Conservation (phyloP, 768 basidiomycete genomes). For the Pleurotus pulmonarius region DNA sequence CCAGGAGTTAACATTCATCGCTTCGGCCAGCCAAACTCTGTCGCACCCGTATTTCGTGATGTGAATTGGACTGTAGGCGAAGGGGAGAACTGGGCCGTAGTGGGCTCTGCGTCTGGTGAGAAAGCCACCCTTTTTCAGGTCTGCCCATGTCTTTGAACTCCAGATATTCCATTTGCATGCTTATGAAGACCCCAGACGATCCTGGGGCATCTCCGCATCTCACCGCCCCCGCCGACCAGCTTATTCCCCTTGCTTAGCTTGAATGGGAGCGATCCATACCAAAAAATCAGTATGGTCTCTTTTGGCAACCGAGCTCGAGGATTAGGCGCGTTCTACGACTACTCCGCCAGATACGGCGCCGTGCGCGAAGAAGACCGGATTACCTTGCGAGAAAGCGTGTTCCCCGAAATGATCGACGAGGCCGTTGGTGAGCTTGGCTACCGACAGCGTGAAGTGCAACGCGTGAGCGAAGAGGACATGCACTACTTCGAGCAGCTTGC, state of each 20-base stretch:
- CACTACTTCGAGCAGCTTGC: conserved; percentile 51
- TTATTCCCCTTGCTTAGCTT: conserved; percentile 56
- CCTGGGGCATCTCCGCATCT: conserved; percentile 66
- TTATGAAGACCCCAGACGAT: conserved; percentile 44
- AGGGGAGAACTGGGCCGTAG: conserved; percentile 72
- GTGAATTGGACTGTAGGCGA: conserved; percentile 58
- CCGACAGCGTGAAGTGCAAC: conserved; percentile 15
- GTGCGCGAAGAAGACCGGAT: conserved; percentile 79
- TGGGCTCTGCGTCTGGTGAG: conserved; percentile 61
- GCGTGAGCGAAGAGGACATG: conserved; percentile 21
- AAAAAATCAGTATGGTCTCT: conserved; percentile 53
- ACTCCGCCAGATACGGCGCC: conserved; percentile 88
- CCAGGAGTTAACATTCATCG: conserved; percentile 51
- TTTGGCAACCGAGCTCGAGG: conserved; percentile 60
- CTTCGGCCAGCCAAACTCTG: conserved; percentile 50
- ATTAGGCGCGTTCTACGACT: conserved; percentile 83
- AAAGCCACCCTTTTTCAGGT: conserved; percentile 68
- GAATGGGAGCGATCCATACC: conserved; percentile 40
- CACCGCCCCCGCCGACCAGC: conserved; percentile 62
- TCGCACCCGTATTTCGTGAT: conserved; percentile 44
- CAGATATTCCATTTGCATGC: background rate
- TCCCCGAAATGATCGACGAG: conserved; percentile 42
- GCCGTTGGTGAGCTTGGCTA: conserved; percentile 14
- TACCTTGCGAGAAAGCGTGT: conserved; percentile 72
- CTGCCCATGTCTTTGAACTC: conserved; percentile 11